phyloP scores from a whole-genome alignment of 345 rosid species.

The Ceriops decandra region DNA sequence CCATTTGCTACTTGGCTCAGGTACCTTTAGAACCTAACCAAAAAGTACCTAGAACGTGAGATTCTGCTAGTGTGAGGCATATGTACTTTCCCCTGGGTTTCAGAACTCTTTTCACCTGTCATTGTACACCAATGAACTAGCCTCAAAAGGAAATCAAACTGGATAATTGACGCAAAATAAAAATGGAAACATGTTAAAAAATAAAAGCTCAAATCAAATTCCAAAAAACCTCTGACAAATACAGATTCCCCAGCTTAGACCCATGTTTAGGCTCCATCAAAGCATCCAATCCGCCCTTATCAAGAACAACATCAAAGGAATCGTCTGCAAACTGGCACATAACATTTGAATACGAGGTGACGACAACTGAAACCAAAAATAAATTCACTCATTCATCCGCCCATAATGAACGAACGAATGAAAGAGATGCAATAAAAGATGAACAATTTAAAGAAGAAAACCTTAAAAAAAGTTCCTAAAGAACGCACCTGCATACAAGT shows the following conservation, averaged over 20 bases:
- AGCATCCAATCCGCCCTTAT: constrained; percentile 98
- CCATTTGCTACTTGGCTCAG: too few relatives aligned
- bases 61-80: constrained; percentile 82
- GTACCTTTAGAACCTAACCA: background rate
- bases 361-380: too few relatives aligned
- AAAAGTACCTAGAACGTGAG: constrained; percentile 79
- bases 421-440: background rate
- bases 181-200: background rate
- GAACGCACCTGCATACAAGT: constrained; percentile 63
- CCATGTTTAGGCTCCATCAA: constrained; percentile 93
- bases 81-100: constrained; percentile 70
- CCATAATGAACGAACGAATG: background rate
- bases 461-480: too few relatives aligned
- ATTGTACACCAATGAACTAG: background rate
- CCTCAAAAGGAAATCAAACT: background rate
- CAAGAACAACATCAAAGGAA: constrained; percentile 62
- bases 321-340: constrained; percentile 52
- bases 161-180: background rate
- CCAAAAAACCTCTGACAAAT: constrained; percentile 66
- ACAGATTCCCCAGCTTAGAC: constrained; percentile 59
- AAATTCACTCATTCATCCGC: background rate
- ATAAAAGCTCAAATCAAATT: constrained; percentile 3
- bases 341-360: too few relatives aligned
- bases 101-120: constrained; percentile 75
- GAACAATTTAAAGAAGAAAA: too few relatives aligned